Percentiles rank a stretch among this genome's conserved stretches.
Evolutionary conservation across 352 stramenopile species (phyloP).

Genomic region (Phytopythium helicoides): DNA sequence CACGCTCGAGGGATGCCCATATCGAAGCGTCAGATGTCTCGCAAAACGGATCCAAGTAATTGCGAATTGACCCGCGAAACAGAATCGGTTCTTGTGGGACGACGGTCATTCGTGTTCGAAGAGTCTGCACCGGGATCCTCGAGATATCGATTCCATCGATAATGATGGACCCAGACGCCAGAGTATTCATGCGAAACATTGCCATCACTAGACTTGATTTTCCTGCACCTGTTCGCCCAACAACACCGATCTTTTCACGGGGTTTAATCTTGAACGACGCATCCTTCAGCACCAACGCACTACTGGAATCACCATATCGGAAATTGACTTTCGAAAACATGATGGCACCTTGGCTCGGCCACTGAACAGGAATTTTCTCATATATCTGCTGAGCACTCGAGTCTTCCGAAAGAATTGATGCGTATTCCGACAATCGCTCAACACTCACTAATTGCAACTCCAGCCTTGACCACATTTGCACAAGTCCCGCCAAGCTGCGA

Average conservation of each 20-base stretch:
- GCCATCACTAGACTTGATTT: conserved; percentile 62
- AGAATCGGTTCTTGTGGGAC: conserved; percentile 93
- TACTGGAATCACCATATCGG: too few species aligned
- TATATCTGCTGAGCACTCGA: too few species aligned
- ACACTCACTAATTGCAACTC: conserved; percentile 45
- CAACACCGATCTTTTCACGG: conserved; percentile 58
- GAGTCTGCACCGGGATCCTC: conserved; percentile 25
- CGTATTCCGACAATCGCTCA: conserved; percentile 48
- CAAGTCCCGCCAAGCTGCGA: conserved; percentile 59
- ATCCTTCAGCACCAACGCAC: conserved; percentile 35
- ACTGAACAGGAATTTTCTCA: too few species aligned
- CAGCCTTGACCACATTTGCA: conserved; percentile 12
- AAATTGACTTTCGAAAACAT: too few species aligned
- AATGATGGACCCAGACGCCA: conserved; percentile 58
- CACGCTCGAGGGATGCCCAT: too few species aligned
- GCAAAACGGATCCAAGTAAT: conserved; percentile 94
- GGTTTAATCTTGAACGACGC: conserved; percentile 42
- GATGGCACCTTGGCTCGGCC: too few species aligned
- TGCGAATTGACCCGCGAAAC: conserved; percentile 89
- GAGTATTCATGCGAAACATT: conserved; percentile 43
- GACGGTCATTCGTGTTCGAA: conserved; percentile 51
- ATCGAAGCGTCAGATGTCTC: too few species aligned
- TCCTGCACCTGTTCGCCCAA: conserved; percentile 55
- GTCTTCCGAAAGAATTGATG: conserved; percentile 24
- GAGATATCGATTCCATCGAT: conserved; percentile 89